Conservation (phyloP, 2,329 filamentous ascomycete genomes). For the Cercospora zeina region DNA sequence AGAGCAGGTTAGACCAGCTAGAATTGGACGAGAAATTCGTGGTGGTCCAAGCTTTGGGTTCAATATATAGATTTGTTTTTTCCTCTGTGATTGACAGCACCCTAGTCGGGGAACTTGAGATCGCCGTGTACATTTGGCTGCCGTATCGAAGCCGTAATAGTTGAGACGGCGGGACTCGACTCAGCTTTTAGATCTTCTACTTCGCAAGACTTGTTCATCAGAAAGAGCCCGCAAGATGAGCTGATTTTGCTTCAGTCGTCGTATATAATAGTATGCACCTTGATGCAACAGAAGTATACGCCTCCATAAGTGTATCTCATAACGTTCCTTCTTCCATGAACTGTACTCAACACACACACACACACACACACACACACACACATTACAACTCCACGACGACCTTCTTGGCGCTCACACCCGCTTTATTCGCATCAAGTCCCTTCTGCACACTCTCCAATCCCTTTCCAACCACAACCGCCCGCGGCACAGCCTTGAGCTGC, state of each 20-base stretch:
- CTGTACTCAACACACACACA: neutral
- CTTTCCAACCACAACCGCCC: constrained; percentile 43
- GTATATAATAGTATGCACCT: neutral
- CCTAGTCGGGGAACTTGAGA: too few relatives aligned
- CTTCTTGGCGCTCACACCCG: constrained; percentile 41
- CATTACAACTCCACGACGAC: constrained; percentile 38
- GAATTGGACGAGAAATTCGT: constrained; percentile 11
- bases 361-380: too few relatives aligned
- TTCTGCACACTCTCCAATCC: constrained; percentile 41
- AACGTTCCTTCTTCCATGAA: neutral
- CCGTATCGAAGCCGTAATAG: too few relatives aligned
- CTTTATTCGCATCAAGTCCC: constrained; percentile 37
- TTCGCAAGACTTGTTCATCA: too few relatives aligned
- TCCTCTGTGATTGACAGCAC: neutral
- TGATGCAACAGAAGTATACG: neutral
- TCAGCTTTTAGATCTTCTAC: too few relatives aligned
- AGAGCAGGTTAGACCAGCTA: constrained; percentile 3
- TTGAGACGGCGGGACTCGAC: too few relatives aligned
- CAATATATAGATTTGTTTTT: constrained; percentile 6
- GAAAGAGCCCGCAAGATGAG: neutral
- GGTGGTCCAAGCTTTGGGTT: constrained; percentile 6
- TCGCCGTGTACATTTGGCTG: too few relatives aligned
- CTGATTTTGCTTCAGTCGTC: neutral
- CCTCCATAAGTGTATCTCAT: neutral
- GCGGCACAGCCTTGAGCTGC: constrained; percentile 40